Evolutionary conservation across 352 stramenopile species (phyloP).

Genomic region (Phytophthora idaei): DNA sequence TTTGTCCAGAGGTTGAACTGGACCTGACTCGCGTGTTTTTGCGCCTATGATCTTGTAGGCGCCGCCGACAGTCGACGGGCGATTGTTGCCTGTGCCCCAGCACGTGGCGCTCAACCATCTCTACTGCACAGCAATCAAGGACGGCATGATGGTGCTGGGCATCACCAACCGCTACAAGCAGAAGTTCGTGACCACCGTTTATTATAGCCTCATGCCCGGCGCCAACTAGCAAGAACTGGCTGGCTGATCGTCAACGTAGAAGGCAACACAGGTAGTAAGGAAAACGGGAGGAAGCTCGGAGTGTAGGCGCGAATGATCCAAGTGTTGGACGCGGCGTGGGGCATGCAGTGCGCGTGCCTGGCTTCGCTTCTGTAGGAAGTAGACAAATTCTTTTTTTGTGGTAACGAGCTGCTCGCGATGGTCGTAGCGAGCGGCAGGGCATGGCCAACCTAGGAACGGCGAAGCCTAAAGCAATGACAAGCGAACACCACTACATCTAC

Average conservation of each 20-base stretch:
- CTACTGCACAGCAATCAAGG: slow-evolving; percentile 99
- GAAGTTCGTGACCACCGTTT: slow-evolving; percentile 98
- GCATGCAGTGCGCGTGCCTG: slow-evolving; percentile 39
- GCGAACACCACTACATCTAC: slow-evolving; percentile 24
- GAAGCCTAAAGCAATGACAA: slow-evolving; percentile 44
- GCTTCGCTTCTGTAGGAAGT: slow-evolving; percentile 41
- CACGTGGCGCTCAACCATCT: slow-evolving; percentile 99
- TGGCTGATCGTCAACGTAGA: slow-evolving; percentile 6
- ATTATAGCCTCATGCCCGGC: slow-evolving; percentile 95
- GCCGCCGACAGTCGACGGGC: slow-evolving; percentile 94
- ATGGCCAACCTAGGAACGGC: slow-evolving; percentile 42
- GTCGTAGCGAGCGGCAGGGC: slow-evolving; percentile 27
- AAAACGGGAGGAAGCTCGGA: slow-evolving; percentile 30
- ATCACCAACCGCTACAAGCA: slow-evolving; percentile 98
- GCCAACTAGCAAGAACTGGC: slow-evolving; percentile 53
- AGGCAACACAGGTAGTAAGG: slow-evolving; percentile 25
- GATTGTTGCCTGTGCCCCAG: slow-evolving; percentile 96
- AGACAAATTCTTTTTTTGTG: slow-evolving; percentile 38
- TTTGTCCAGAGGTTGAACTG: slow-evolving; percentile 9
- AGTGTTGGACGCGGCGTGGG: slow-evolving; percentile 43
- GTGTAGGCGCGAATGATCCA: slow-evolving; percentile 43
- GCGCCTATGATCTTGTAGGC: slow-evolving; percentile 48
- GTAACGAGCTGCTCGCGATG: slow-evolving; percentile 33
- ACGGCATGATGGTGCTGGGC: slow-evolving; percentile 99
- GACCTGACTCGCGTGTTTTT: slow-evolving; percentile 29